phyloP scores from a whole-genome alignment of 495 filamentous ascomycete species.

The Symbiotaphrina buchneri region DNA sequence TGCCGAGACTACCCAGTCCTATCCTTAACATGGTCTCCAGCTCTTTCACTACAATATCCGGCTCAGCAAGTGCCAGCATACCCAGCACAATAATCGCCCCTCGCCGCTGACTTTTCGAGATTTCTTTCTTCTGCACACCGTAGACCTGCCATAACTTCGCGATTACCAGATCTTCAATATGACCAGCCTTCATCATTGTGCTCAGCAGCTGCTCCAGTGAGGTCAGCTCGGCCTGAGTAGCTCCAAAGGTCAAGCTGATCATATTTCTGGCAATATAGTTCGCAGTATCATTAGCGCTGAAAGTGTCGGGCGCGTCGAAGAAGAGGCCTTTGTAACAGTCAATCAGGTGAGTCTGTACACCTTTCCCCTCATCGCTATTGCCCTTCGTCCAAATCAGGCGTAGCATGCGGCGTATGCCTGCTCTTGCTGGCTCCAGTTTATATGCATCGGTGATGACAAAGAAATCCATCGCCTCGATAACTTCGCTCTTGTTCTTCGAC shows the following conservation, averaged over 20 bases:
- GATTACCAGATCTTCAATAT: constrained; percentile 68
- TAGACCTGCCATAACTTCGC: constrained; percentile 96
- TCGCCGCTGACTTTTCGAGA: constrained; percentile 74
- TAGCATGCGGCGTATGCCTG: constrained; percentile 82
- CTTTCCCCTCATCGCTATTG: constrained; percentile 96
- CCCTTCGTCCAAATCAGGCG: constrained; percentile 97
- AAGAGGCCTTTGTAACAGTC: constrained; percentile 93
- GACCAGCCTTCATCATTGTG: constrained; percentile 90
- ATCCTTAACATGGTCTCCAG: constrained; percentile 86
- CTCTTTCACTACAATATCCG: constrained; percentile 79
- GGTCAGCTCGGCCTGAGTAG: constrained; percentile 82
- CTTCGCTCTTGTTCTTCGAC: constrained; percentile 90
- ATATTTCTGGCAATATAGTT: constrained; percentile 96
- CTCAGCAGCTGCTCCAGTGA: constrained; percentile 84
- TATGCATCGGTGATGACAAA: constrained; percentile 88
- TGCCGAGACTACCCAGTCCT: constrained; percentile 61
- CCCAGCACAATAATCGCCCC: constrained; percentile 92
- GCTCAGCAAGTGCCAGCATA: constrained; percentile 85
- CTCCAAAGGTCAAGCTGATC: constrained; percentile 93
- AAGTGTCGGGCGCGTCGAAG: constrained; percentile 78
- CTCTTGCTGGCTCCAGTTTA: constrained; percentile 76
- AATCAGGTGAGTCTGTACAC: constrained; percentile 88
- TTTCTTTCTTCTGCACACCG: constrained; percentile 78
- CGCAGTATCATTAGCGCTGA: constrained; percentile 72
- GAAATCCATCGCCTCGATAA: constrained; percentile 98